Percentiles rank a stretch among this genome's conserved stretches.
Evolutionary conservation across 2,329 filamentous ascomycete genomes (phyloP).

Genomic region (Bipolaris bicolor): DNA sequence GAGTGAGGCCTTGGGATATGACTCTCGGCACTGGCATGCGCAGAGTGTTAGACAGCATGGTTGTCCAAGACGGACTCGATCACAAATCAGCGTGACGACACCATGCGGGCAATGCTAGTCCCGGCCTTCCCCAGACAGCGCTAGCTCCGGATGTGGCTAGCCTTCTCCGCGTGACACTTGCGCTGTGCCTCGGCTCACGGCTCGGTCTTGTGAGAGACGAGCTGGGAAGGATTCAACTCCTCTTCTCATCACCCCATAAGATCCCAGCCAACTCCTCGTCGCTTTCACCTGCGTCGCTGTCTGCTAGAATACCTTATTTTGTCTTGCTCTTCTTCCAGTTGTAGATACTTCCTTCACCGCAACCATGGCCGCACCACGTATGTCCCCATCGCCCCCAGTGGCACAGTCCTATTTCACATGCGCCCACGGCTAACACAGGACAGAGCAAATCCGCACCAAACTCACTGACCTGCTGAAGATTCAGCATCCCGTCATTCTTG

Average conservation of each 20-base stretch:
- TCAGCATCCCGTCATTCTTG: slow-evolving; percentile 93
- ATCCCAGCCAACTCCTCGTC: slow-evolving; percentile 15
- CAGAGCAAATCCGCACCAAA: slow-evolving; percentile 88
- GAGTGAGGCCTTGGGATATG: not conserved
- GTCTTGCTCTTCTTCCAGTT: not conserved
- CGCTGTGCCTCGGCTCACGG: slow-evolving; percentile 36
- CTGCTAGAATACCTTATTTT: not conserved
- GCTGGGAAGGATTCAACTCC: slow-evolving; percentile 2
- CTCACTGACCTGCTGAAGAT: slow-evolving; percentile 97
- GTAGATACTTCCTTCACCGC: slow-evolving; percentile 6
- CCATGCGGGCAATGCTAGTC: slow-evolving; percentile 1
- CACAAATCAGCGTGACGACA: slow-evolving; percentile 1
- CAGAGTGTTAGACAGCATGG: slow-evolving; percentile 8
- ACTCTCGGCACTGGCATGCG: slow-evolving; percentile 5
- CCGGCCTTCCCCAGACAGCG: slow-evolving; percentile 19
- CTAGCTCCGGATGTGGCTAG: slow-evolving; percentile 19
- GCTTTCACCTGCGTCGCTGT: slow-evolving; percentile 1
- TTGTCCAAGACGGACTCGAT: slow-evolving; percentile 29
- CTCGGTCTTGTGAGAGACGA: slow-evolving; percentile 22
- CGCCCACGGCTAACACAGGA: slow-evolving; percentile 35
- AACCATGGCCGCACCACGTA: slow-evolving; percentile 81
- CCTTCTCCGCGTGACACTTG: slow-evolving; percentile 16
- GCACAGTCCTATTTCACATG: slow-evolving; percentile 11
- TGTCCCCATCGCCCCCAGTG: slow-evolving; percentile 43
- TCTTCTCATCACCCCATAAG: slow-evolving; percentile 32